phyloP scores from a whole-genome alignment of 1,284 basidiomycete genomes.

The Ustilago crameri region DNA sequence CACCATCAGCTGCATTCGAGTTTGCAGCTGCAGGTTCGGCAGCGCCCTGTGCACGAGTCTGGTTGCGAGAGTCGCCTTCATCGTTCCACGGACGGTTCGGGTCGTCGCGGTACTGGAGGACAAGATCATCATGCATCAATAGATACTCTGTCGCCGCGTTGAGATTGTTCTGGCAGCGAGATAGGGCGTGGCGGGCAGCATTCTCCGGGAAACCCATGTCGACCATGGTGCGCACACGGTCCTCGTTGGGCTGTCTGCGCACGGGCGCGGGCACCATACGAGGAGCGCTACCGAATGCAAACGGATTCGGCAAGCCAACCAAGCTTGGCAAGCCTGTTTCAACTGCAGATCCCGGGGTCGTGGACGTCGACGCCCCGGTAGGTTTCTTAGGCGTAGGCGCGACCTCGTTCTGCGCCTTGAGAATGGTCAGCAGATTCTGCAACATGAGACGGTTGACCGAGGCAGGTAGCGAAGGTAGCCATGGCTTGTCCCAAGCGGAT shows the following conservation, averaged over 20 bases:
- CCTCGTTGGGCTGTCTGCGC: slow-evolving; percentile 55
- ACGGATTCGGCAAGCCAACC: slow-evolving; percentile 34
- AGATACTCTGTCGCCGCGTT: slow-evolving; percentile 88
- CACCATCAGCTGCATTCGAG: slow-evolving; percentile 11
- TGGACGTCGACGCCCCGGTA: slow-evolving; percentile 4
- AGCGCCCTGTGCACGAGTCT: slow-evolving; percentile 65
- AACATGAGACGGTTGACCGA: slow-evolving; percentile 74
- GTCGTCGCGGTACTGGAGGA: slow-evolving; percentile 41
- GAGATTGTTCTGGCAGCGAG: slow-evolving; percentile 87
- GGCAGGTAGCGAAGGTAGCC: slow-evolving; percentile 80
- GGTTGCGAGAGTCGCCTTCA: slow-evolving; percentile 8
- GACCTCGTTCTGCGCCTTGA: slow-evolving; percentile 76
- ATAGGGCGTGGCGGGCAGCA: slow-evolving; percentile 83
- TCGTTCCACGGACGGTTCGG: slow-evolving; percentile 38
- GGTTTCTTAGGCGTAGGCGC: slow-evolving; percentile 34
- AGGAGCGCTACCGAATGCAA: slow-evolving; percentile 39
- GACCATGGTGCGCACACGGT: slow-evolving; percentile 80
- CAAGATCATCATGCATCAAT: slow-evolving; percentile 71
- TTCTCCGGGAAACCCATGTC: slow-evolving; percentile 97
- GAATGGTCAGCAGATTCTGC: slow-evolving; percentile 81
- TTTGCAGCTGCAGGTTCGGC: slow-evolving; percentile 33
- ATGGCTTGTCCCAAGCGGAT: slow-evolving; percentile 83
- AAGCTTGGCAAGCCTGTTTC: slow-evolving; percentile 24
- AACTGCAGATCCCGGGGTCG: slow-evolving; percentile 9
- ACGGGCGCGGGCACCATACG: slow-evolving; percentile 24